Evolutionary conservation across 2,329 filamentous ascomycete genomes (phyloP).

Genomic region (Meredithiella fracta): DNA sequence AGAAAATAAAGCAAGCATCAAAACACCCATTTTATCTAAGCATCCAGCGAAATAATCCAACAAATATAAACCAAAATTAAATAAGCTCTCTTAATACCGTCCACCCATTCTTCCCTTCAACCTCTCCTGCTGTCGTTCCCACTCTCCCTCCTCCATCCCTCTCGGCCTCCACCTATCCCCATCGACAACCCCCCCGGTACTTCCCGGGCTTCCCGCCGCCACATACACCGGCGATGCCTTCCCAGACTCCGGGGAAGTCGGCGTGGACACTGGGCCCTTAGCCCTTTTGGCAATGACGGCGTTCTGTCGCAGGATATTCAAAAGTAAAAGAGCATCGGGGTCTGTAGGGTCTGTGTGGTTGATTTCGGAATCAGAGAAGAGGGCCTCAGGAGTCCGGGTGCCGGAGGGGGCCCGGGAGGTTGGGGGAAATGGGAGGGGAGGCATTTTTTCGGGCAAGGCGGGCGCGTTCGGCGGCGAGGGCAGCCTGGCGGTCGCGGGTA

Average conservation of each 20-base stretch:
- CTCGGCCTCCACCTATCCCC: not conserved
- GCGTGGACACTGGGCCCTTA: not conserved
- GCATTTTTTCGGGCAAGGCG: conserved; percentile 1
- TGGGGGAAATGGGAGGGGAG: not conserved
- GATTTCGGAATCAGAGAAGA: not conserved
- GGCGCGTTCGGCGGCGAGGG: not conserved
- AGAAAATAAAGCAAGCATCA: not conserved
- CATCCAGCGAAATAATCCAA: not conserved
- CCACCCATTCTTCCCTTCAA: not conserved
- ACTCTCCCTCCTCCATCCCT: not conserved
- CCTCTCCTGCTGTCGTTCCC: conserved; percentile 1
- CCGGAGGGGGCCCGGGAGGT: not conserved
- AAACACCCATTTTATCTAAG: not conserved
- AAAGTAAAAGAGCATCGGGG: not conserved
- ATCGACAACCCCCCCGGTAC: not conserved
- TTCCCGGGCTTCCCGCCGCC: not conserved
- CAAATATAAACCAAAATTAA: not conserved
- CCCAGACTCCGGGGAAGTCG: not conserved
- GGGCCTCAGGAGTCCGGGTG: not conserved
- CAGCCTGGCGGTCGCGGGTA: not conserved
- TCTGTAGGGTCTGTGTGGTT: not conserved
- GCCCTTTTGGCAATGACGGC: not conserved
- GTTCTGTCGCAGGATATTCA: too few species aligned
- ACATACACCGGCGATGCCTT: not conserved
- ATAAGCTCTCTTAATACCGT: not conserved